Base-by-base conservation (phyloP, 2,329 filamentous ascomycete genomes). In the Rugonectria rugulosa region DNA sequence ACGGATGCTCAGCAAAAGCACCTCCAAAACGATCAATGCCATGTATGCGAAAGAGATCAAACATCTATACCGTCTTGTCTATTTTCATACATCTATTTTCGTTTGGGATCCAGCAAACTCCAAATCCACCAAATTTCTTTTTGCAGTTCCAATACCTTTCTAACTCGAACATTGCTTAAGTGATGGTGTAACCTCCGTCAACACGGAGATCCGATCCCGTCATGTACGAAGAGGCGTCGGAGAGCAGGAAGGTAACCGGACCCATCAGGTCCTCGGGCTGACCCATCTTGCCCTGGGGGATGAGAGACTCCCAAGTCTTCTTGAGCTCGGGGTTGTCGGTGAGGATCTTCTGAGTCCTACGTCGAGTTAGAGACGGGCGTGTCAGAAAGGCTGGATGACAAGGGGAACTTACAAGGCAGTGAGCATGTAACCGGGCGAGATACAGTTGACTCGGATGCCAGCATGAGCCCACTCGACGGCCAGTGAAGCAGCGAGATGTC, bases 351-450 rank as follows among this genome's bases (percentile, higher is more conserved):
- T 92, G 87, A 36, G 92, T 97, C 48, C 91, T 96, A 32, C 60
- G 27, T 11, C 15, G 17, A 48, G 27, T 17, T 43, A 19, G 15
- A 31, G 6, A 31, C 7, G 19, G 17, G 20, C 15, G 32, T 9
- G 34, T 19, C 34, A 34, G 32, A 12, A 32, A 21, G 24, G 32
- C 5, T 14, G 15, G 29, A 31, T 46, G 31, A 15, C 20, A n/a
- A 41, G 26, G 23, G 34, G 17, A 15, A 78, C 89, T 85, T 81
- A 94, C 90, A 97, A 77, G 55, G 92, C 90, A 14, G 94, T 97
- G 63, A 97, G 79, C 94, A 98, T 98, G 77, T 98, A 98, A 38
- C 95, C 94, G 0, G 94, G 94, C 24, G 89, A 92, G 72, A 98
- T 95, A 75, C 91, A 95, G 79, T 98, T 98, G 64, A 98, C 94